Conservation (phyloP, 805 yeast species). For the Saccharomycopsis olivae region DNA sequence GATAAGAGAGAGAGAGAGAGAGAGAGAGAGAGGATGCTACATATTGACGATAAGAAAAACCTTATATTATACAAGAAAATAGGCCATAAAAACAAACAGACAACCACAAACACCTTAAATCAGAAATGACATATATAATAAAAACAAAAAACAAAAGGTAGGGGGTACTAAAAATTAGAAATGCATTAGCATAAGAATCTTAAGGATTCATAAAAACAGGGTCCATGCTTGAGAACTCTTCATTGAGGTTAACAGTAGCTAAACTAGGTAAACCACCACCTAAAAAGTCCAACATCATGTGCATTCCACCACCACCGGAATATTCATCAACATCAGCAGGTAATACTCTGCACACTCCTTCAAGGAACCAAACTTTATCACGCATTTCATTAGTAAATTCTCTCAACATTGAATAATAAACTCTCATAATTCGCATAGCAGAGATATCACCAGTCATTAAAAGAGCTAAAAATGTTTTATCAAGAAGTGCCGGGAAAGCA, state of each 20-base stretch:
- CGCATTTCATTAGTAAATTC: constrained; percentile 80
- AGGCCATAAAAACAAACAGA: too few species aligned
- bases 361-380: constrained; percentile 87
- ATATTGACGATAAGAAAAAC: too few species aligned
- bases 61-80: too few species aligned
- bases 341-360: constrained; percentile 79
- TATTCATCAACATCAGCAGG: constrained; percentile 90
- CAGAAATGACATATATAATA: too few species aligned
- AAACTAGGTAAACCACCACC: constrained; percentile 54
- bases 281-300: constrained; percentile 79
- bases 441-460: constrained; percentile 76
- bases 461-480: constrained; percentile 64
- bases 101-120: too few species aligned
- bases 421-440: constrained; percentile 86
- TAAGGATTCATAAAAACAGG: background rate
- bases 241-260: constrained; percentile 27
- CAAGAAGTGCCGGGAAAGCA: constrained; percentile 88
- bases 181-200: too few species aligned
- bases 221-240: background rate
- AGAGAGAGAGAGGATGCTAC: too few species aligned
- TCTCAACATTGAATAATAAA: constrained; percentile 72
- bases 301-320: constrained; percentile 87
- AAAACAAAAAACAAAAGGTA: too few species aligned
- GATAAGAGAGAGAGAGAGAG: too few species aligned
- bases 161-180: too few species aligned